Conservation (phyloP, 345 rosid genomes). For the rapeseed (Brassica napus) region DNA sequence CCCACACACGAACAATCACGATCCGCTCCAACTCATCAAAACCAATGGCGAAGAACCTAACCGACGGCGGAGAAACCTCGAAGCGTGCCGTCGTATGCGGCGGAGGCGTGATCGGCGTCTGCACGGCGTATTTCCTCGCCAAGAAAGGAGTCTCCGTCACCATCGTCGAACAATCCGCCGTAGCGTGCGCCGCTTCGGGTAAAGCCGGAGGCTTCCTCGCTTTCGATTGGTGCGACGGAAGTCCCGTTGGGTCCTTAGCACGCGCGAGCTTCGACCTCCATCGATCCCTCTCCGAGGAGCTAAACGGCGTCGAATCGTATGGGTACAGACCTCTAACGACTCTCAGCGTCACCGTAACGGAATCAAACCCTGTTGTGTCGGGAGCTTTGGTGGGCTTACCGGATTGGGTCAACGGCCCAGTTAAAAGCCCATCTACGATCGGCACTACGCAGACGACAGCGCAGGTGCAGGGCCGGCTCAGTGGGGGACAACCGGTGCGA, state of each 20-base stretch:
- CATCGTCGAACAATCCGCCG: not conserved
- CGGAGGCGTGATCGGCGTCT: constrained; percentile 9
- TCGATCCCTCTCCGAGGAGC: not conserved
- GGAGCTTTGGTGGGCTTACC: constrained; percentile 43
- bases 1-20: not conserved
- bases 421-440: constrained; percentile 46
- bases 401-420: constrained; percentile 74
- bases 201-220: constrained; percentile 1
- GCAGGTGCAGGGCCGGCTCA: constrained; percentile 50
- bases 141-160: not conserved
- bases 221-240: not conserved
- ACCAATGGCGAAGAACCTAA: not conserved
- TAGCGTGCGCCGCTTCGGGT: not conserved
- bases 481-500: no score
- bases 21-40: not conserved
- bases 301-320: constrained; percentile 6
- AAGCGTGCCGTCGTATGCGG: not conserved
- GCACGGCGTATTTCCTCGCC: not conserved
- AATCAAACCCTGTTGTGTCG: constrained; percentile 19
- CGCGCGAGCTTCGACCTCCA: constrained; percentile 5
- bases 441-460: constrained; percentile 76
- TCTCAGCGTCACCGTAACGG: not conserved
- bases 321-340: not conserved
- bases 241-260: not conserved
- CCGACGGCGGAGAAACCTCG: no score